A percentile compares a stretch with the other conserved stretches of the same genome.
Conservation (phyloP, 2,329 filamentous ascomycete genomes). For the Phialemoniopsis sp. region DNA sequence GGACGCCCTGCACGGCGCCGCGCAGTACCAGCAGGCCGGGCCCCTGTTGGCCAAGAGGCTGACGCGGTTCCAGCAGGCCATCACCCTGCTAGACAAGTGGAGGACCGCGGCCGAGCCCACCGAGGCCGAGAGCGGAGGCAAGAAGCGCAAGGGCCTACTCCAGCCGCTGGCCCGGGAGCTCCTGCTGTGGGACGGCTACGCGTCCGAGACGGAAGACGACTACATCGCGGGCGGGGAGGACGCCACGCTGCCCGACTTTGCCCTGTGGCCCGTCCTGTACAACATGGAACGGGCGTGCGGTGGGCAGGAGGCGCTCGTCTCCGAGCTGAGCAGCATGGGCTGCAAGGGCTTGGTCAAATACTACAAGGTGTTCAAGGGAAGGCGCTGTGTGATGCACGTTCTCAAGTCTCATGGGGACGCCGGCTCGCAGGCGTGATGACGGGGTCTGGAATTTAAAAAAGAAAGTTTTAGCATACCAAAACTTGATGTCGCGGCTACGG, state of each 20-base stretch:
- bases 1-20: constrained; percentile 44
- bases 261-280: constrained; percentile 52
- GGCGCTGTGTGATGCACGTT: constrained; percentile 10
- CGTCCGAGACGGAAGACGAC: constrained; percentile 18
- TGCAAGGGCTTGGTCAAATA: constrained; percentile 27
- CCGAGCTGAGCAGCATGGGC: constrained; percentile 11
- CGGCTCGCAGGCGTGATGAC: too few species aligned
- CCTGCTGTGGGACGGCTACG: constrained; percentile 33
- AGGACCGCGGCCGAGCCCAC: constrained; percentile 6
- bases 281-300: constrained; percentile 32
- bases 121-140: background rate
- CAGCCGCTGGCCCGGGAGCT: constrained; percentile 26
- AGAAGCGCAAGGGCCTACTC: constrained; percentile 5
- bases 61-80: constrained; percentile 36
- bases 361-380: constrained; percentile 23
- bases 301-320: constrained; percentile 19
- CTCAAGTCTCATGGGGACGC: background rate
- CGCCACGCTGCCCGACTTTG: constrained; percentile 48
- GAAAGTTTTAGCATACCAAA: too few species aligned
- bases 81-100: constrained; percentile 32
- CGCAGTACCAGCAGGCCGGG: constrained; percentile 11
- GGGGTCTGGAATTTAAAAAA: too few species aligned
- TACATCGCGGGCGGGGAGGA: constrained; percentile 38
- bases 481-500: too few species aligned
- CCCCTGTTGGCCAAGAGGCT: constrained; percentile 28